Percentiles rank a stretch among this genome's conserved stretches.
Conservation (phyloP, 371 early-diverging fungal species). For the Haplosporangium sp. region DNA sequence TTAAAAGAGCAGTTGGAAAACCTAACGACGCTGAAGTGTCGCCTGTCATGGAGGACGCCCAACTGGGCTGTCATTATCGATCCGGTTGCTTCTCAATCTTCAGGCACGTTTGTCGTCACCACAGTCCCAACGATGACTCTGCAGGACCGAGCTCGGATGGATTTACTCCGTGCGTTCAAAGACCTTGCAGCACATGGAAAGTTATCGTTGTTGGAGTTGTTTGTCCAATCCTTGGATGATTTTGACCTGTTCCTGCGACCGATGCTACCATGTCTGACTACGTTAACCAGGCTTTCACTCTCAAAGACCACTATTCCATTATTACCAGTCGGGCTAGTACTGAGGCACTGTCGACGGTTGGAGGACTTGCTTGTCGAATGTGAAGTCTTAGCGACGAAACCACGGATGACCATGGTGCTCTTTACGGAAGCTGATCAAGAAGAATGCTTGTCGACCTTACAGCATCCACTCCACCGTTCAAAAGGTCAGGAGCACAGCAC, state of each 20-base stretch:
- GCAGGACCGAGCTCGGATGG: slow-evolving; percentile 12
- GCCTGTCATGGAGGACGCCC: neutral
- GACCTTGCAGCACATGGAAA: neutral
- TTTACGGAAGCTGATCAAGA: neutral
- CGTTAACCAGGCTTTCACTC: slow-evolving; percentile 13
- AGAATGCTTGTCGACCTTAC: neutral
- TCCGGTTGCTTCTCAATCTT: neutral
- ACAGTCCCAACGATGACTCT: slow-evolving; percentile 3
- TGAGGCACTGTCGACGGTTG: slow-evolving; percentile 15
- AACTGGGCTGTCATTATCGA: neutral
- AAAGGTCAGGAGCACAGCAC: neutral
- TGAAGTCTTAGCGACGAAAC: neutral
- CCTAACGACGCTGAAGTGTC: slow-evolving; percentile 8
- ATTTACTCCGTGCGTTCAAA: slow-evolving; percentile 10
- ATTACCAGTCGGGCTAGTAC: slow-evolving; percentile 12
- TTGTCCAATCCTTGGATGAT: slow-evolving; percentile 16
- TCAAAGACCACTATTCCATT: neutral
- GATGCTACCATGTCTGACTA: slow-evolving; percentile 1
- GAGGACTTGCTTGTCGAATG: slow-evolving; percentile 19
- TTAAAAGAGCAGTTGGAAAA: slow-evolving; percentile 7
- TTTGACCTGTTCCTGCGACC: slow-evolving; percentile 21
- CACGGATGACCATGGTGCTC: slow-evolving; percentile 13
- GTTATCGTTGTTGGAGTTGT: slow-evolving; percentile 14
- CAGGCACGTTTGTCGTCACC: neutral
- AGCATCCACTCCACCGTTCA: too few relatives aligned